phyloP scores from a whole-genome alignment of 345 rosid genomes.

The Pseudoturritis turrita region DNA sequence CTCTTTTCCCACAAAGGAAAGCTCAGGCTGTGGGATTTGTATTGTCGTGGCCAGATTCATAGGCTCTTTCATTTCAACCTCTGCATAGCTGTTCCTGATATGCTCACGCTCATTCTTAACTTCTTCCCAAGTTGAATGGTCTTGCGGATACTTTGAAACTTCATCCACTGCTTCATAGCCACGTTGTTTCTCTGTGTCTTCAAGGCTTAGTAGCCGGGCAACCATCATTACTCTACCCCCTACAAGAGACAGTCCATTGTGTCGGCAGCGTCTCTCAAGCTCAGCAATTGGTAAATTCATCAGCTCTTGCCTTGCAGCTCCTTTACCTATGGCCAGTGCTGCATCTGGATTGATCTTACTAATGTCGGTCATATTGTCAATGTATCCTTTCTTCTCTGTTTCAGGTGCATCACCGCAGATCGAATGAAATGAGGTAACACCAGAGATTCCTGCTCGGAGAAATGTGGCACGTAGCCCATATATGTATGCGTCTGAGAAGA shows the following conservation, averaged over 20 bases:
- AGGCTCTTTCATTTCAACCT: conserved; percentile 46
- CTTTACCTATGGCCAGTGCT: conserved; percentile 95
- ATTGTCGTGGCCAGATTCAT: conserved; percentile 37
- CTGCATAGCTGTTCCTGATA: conserved; percentile 32
- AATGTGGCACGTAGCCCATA: conserved; percentile 93
- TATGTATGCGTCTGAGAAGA: conserved; percentile 97
- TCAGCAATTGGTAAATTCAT: conserved; percentile 85
- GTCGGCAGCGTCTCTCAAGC: conserved; percentile 96
- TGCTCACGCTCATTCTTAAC: conserved; percentile 43
- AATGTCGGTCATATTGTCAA: conserved; percentile 45
- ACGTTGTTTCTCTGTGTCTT: conserved; percentile 91
- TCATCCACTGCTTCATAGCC: conserved; percentile 77
- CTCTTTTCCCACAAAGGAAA: conserved; percentile 62
- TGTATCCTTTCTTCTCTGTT: conserved; percentile 54
- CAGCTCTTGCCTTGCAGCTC: conserved; percentile 85
- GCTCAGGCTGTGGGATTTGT: conserved; percentile 63
- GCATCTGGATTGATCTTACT: conserved; percentile 64
- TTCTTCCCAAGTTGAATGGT: conserved; percentile 55
- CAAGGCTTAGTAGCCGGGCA: conserved; percentile 83
- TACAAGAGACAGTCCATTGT: conserved; percentile 92
- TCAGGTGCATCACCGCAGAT: conserved; percentile 87
- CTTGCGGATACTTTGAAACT: conserved; percentile 55
- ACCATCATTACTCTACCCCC: conserved; percentile 99
- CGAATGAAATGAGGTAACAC: conserved; percentile 80
- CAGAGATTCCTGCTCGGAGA: conserved; percentile 83